Base-by-base conservation (phyloP, 495 filamentous ascomycete genomes). In the Daldinia grandis region DNA sequence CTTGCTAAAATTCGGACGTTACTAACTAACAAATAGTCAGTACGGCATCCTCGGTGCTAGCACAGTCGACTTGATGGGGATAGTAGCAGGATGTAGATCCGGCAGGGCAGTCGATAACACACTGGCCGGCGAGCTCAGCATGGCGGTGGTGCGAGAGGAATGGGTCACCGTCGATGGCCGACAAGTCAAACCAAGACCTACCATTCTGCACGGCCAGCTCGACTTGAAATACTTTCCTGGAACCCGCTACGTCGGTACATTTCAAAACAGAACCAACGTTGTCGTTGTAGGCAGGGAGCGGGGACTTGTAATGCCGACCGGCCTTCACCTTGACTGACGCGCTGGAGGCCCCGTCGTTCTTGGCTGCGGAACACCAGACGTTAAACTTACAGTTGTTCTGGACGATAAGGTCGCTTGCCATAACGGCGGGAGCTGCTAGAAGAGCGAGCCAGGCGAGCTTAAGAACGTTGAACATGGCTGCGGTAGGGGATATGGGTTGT, bases 201-300 rank as follows among this genome's bases (percentile, higher is more conserved):
- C 68, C 68, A 17, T 57, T 4, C 27, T 71, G 33, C 9, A 74
- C 57, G 0, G 50, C 49, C 2, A 76, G 17, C 37, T 76, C 74
- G 28, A 64, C 56, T 54, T 76, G 74, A 38, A 68, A 66, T 5
- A 68, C 64, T 19, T 62, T 25, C 14, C 1, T 1, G 4, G 66
- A 40, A 0, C 30, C 42, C 1, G 47, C 0, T 25, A 50, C 49
- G 4, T 37, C 19, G 2, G 49, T 35, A 24, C 74, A 76, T 49
- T 76, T 74, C 15, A 71, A 15, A 5, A 74, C 71, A 0, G 59
- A 51, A 0, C 74, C 74, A 14, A 69, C 31, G 19, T 69, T 71
- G 49, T 73, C 74, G 19, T 67, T 24, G 30, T 66, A 1, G 0
- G 74, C 71, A 8, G 37, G 60, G 14, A 66, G 60, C 4, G 71